Evolutionary conservation across 805 yeast species (phyloP).

Genomic region (Starmera amethionina): DNA sequence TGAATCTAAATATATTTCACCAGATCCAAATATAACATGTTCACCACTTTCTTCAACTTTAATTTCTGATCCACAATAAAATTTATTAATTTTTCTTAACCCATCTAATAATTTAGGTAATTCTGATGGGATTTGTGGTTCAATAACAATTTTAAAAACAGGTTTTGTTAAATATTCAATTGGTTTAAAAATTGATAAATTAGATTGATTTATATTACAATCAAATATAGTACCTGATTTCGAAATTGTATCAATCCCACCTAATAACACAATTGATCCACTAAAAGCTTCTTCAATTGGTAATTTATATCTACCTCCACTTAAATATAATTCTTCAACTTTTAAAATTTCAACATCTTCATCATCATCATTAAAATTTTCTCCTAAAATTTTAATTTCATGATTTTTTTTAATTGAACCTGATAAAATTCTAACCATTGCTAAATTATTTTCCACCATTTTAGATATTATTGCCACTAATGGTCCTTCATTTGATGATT

Average conservation of each 20-base stretch:
- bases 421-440: constrained; percentile 50
- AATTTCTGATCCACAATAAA: constrained; percentile 58
- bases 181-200: constrained; percentile 25
- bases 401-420: constrained; percentile 47
- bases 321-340: constrained; percentile 28
- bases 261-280: constrained; percentile 62
- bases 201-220: constrained; percentile 6
- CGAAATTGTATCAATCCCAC: constrained; percentile 51
- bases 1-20: constrained; percentile 84
- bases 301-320: constrained; percentile 64
- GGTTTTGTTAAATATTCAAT: constrained; percentile 41
- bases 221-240: constrained; percentile 53
- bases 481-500: constrained; percentile 31
- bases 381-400: constrained; percentile 47
- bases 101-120: constrained; percentile 67
- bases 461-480: constrained; percentile 48
- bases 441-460: constrained; percentile 43
- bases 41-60: constrained; percentile 87
- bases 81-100: constrained; percentile 46
- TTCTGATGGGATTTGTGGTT: constrained; percentile 73
- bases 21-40: constrained; percentile 68
- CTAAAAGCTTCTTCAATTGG: constrained; percentile 42
- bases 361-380: constrained; percentile 35
- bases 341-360: constrained; percentile 37
- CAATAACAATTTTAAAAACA: constrained; percentile 72